Base-by-base conservation (phyloP, 495 filamentous ascomycete species). In the Xylaria grammica region DNA sequence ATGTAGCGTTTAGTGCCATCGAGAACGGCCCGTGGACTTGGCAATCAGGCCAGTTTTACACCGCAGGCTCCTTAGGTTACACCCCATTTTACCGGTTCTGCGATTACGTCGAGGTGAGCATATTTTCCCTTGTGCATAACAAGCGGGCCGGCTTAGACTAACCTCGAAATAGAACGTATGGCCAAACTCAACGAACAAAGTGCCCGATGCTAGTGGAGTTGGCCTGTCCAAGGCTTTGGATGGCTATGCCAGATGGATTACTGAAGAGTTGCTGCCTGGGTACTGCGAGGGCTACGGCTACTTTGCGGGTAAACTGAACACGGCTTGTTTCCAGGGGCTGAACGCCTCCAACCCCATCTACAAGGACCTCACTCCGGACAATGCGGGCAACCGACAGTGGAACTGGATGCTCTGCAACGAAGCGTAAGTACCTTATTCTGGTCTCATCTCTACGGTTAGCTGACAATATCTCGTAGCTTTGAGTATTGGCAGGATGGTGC, bases 361-460 rank as follows among this genome's bases (percentile, higher is more conserved):
- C 74, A 83, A 83, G 32, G 86, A 91, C 65, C 69, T 77, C 17
- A 74, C 78, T 1, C 79, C 84, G 0, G 56, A 57, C 65, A 90
- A 89, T 71, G 65, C 65, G 7, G 68, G 74, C 46, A 77, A 89
- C 73, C 76, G 85, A 15, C 87, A 90, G 63, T 91, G 87, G 87
- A 72, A 79, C 63, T 89, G 85, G 86, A 78, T 90, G 71, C 75
- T 87, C 40, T 89, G 88, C 78, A 90, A 90, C 69, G 86, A 90
- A 74, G 86, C 88, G 52, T 62, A 36, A 46, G 60, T 46, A 11
- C 10, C 9, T 3, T 8, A 2, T 20, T 26, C 27, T 0, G 19
- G 11, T 55, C 24, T 4, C 26, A 9, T 27, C 5, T 0, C 2
- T n/a, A 42, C 30, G 20, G 7, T 5, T 34, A 22, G n/a, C 34